A percentile compares a stretch with the other conserved stretches of the same genome.
Conservation (phyloP, 768 basidiomycete species). For the Kwoniella sp. region DNA sequence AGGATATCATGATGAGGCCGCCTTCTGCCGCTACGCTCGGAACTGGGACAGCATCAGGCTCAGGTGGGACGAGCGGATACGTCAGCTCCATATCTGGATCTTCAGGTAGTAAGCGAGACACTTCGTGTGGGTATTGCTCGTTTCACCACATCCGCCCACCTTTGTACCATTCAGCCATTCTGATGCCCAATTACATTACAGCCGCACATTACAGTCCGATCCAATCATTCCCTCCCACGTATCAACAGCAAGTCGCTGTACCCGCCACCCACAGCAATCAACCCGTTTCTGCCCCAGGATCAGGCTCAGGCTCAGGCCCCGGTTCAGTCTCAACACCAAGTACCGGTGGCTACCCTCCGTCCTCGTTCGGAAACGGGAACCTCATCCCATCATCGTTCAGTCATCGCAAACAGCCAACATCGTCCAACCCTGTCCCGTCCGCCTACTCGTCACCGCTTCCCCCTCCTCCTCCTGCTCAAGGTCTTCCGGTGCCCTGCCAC, state of each 20-base stretch:
- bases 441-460: constrained; percentile 19
- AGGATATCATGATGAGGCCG: constrained; percentile 33
- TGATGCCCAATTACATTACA: neutral
- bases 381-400: constrained; percentile 16
- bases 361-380: constrained; percentile 11
- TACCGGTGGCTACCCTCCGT: neutral
- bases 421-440: constrained; percentile 20
- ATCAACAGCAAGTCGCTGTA: neutral
- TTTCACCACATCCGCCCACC: neutral
- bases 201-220: constrained; percentile 22
- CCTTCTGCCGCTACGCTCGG: constrained; percentile 10
- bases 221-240: constrained; percentile 31
- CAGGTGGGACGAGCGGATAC: constrained; percentile 7
- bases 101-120: neutral
- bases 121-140: constrained; percentile 14
- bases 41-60: constrained; percentile 5
- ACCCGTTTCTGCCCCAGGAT: neutral
- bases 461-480: neutral
- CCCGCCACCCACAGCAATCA: constrained; percentile 11
- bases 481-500: neutral
- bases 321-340: neutral
- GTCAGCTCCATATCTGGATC: constrained; percentile 3
- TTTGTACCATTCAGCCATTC: no score
- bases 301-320: neutral
- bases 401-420: constrained; percentile 14